These are phyloP conservation scores for Rhizopogon rudus DNA, from an alignment of 768 basidiomycete species.

Conservation along the genomic window DNA sequence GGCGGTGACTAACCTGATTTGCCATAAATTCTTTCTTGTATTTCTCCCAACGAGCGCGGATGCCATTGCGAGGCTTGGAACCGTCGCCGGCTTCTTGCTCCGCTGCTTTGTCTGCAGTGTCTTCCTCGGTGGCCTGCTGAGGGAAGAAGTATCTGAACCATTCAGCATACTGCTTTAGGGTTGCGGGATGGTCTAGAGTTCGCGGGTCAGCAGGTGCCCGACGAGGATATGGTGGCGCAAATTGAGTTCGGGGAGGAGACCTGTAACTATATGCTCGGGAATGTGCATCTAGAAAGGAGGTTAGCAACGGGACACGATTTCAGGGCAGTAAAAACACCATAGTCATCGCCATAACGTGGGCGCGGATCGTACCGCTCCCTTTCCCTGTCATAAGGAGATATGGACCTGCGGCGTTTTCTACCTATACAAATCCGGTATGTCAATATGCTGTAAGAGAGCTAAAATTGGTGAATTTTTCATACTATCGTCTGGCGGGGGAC, in stretches of 20 bases:
- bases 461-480: conserved; percentile 12
- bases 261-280: conserved; percentile 61
- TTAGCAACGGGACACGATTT: conserved; percentile 3
- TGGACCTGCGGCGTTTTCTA: conserved; percentile 76
- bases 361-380: conserved; percentile 80
- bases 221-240: conserved; percentile 39
- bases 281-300: conserved; percentile 48
- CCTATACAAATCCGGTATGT: conserved; percentile 30
- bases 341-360: conserved; percentile 77
- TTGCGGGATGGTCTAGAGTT: conserved; percentile 75
- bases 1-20: conserved; percentile 65
- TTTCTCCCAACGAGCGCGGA: conserved; percentile 83
- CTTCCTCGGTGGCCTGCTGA: conserved; percentile 75
- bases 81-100: conserved; percentile 82
- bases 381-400: conserved; percentile 74
- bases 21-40: conserved; percentile 90
- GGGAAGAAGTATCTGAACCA: conserved; percentile 81
- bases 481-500: conserved; percentile 70
- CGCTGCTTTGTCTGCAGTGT: conserved; percentile 77
- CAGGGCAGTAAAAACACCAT: conserved; percentile 46
- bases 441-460: neutral
- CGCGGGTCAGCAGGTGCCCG: conserved; percentile 75
- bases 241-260: conserved; percentile 59
- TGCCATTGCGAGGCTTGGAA: conserved; percentile 78
- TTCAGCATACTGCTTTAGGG: conserved; percentile 80